Evolutionary conservation across 2,329 filamentous ascomycete genomes (phyloP).

Genomic region (Colletotrichum sp.): DNA sequence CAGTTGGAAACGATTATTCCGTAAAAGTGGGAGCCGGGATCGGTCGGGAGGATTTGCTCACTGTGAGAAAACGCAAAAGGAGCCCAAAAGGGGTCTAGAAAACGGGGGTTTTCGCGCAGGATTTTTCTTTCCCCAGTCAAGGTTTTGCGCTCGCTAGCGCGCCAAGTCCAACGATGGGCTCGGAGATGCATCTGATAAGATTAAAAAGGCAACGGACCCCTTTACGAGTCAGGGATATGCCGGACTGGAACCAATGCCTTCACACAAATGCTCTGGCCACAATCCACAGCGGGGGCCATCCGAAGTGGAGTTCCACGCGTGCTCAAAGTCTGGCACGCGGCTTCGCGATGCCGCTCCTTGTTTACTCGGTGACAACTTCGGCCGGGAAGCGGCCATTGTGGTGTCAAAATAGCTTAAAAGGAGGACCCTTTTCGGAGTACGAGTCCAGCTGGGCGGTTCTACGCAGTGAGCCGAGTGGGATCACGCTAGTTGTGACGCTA

Average conservation of each 20-base stretch:
- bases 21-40: not conserved
- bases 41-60: not conserved
- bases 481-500: not conserved
- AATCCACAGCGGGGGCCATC: slow-evolving; percentile 5
- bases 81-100: not conserved
- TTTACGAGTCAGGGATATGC: slow-evolving; percentile 7
- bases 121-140: not conserved
- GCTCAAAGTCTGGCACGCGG: not conserved
- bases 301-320: slow-evolving; percentile 10
- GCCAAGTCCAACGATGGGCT: slow-evolving; percentile 2
- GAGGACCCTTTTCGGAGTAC: not conserved
- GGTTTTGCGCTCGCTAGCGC: not conserved
- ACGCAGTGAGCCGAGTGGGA: not conserved
- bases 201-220: not conserved
- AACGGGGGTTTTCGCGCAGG: not conserved
- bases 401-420: not conserved
- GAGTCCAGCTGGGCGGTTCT: not conserved
- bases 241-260: not conserved
- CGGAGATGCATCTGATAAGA: slow-evolving; percentile 20
- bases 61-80: not conserved
- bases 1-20: not conserved
- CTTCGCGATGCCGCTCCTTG: not conserved
- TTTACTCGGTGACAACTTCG: not conserved
- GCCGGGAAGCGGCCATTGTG: not conserved
- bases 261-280: not conserved